Evolutionary conservation across 2,329 filamentous ascomycete genomes (phyloP).

Genomic region (Ophiostoma pallidulum): DNA sequence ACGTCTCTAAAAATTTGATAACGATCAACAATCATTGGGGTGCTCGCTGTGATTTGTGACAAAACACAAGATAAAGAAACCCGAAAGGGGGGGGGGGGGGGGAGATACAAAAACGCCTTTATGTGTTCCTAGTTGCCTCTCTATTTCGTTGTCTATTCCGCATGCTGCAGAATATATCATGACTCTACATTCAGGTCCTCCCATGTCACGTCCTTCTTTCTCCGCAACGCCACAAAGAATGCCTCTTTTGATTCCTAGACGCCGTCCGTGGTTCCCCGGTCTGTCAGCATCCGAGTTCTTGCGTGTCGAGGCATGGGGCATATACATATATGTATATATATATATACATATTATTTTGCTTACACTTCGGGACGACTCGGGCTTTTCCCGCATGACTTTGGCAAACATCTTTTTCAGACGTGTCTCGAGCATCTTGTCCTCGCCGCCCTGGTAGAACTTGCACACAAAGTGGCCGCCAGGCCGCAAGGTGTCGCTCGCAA

Average conservation of each 20-base stretch:
- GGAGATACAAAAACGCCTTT: too few species aligned
- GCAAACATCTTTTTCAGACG: constrained; percentile 67
- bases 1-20: too few species aligned
- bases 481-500: constrained; percentile 75
- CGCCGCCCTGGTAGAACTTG: constrained; percentile 90
- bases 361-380: constrained; percentile 80
- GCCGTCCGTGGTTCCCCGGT: background rate
- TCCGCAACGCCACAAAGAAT: constrained; percentile 71
- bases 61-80: too few species aligned
- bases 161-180: too few species aligned
- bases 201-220: constrained; percentile 41
- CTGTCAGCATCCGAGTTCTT: too few species aligned
- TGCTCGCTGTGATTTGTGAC: too few species aligned
- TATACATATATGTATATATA: background rate
- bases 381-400: constrained; percentile 79
- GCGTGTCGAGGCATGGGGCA: too few species aligned
- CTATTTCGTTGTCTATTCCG: too few species aligned
- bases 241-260: constrained; percentile 70
- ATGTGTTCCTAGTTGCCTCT: too few species aligned
- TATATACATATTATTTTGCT: constrained; percentile 24
- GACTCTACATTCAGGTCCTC: constrained; percentile 15
- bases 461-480: constrained; percentile 84
- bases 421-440: constrained; percentile 72
- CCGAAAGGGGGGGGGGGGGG: too few species aligned
- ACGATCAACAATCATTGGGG: too few species aligned